Conservation (phyloP, 805 yeast species). For the Cyberlindnera maritima region DNA sequence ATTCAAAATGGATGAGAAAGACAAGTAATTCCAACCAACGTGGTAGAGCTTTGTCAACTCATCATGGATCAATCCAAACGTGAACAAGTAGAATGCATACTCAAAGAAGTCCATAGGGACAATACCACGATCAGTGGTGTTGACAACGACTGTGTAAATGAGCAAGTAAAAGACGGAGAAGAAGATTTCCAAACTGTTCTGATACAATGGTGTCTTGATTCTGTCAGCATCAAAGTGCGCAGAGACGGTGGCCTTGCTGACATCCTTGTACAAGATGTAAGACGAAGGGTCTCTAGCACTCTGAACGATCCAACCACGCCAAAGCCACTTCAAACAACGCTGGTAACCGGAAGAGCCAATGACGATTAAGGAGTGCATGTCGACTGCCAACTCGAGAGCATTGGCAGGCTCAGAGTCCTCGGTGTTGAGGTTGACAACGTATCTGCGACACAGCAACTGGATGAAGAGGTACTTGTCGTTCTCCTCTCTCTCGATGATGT, state of each 20-base stretch:
- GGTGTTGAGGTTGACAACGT: constrained; percentile 60
- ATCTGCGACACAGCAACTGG: constrained; percentile 75
- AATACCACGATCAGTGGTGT: constrained; percentile 43
- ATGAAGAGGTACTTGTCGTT: constrained; percentile 61
- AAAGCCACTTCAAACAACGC: constrained; percentile 82
- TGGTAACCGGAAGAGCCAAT: constrained; percentile 83
- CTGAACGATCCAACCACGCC: constrained; percentile 93
- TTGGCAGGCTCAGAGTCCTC: constrained; percentile 61
- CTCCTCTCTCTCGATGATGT: constrained; percentile 59
- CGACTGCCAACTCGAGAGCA: constrained; percentile 84
- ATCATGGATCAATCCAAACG: constrained; percentile 63
- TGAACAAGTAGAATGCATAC: constrained; percentile 56
- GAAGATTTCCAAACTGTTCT: constrained; percentile 66
- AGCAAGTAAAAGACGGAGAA: constrained; percentile 62
- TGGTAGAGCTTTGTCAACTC: constrained; percentile 71
- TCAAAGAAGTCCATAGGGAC: constrained; percentile 47
- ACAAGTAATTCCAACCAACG: constrained; percentile 68
- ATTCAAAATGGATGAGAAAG: constrained; percentile 79
- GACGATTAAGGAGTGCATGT: constrained; percentile 73
- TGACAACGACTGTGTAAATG: constrained; percentile 62
- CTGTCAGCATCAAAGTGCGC: constrained; percentile 80
- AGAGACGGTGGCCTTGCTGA: constrained; percentile 49
- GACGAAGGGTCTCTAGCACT: constrained; percentile 64
- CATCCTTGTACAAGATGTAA: constrained; percentile 61
- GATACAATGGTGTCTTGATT: constrained; percentile 82